Evolutionary conservation across 768 basidiomycete species (phyloP), one percentile per base, ranked within the genome.

Genomic region (Rhodosporidiobolus odoratus): DNA sequence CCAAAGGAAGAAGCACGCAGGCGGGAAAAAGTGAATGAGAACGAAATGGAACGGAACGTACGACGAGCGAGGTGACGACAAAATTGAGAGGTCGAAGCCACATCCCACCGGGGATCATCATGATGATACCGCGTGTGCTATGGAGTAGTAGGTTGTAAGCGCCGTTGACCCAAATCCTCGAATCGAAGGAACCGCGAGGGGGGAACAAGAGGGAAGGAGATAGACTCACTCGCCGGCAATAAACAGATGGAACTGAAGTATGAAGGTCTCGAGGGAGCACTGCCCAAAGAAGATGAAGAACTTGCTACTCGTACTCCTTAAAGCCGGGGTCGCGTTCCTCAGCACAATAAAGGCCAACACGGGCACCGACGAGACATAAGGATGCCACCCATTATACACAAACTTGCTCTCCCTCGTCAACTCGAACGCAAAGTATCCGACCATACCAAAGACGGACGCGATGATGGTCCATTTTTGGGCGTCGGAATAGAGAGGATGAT

Each of bases 201-300:
- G 63, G 16, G 71, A 47, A 17, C n/a, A 53, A 27, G 19, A 25
- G n/a, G 38, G 21, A 40, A 17, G 19, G 21, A n/a, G 30, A 37
- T 32, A 21, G 32, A 66, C 65, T 57, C 54, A 71, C 71, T 72
- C 70, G 54, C 65, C 73, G 15, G 73, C 69, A 57, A 75, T 75
- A 47, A 71, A 74, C 21, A 69, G 61, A 76, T 91, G 91, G 78
- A 87, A 94, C 77, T 95, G 92, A 67, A 94, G 85, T 77, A 94
- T 89, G 79, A 93, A 96, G 0, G 91, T 89, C 80, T 96, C 92
- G 63, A 95, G 84, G 8, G 91, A 93, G 63, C 90, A 92, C 77
- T 83, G 86, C 48, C 92, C 92, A 61, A 94, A 83, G 80, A 90
- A 91, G 34, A 86, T 86, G 81, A 92, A 94, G 37, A 85, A 79